Conservation (phyloP, 2,329 filamentous ascomycete genomes). For the Trichoderma sp. region DNA sequence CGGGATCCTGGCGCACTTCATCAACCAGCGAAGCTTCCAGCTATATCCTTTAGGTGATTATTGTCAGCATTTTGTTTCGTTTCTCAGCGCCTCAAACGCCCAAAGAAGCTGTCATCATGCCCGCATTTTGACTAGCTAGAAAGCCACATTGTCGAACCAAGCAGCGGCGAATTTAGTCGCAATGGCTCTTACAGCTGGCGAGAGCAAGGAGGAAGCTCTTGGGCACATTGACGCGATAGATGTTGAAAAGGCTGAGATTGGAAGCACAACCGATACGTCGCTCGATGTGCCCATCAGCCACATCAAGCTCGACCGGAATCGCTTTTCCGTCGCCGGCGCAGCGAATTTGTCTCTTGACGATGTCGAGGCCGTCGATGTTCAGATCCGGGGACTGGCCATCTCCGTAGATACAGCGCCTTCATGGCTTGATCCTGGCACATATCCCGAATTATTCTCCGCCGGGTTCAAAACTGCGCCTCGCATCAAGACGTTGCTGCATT, state of each 20-base stretch:
- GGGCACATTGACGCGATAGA: slow-evolving; percentile 20
- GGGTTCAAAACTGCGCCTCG: slow-evolving; percentile 38
- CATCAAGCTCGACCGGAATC: slow-evolving; percentile 22
- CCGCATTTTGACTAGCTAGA: neutral
- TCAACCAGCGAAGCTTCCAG: neutral
- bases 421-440: slow-evolving; percentile 48
- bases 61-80: slow-evolving; percentile 3
- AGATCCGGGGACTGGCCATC: slow-evolving; percentile 53
- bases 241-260: slow-evolving; percentile 34
- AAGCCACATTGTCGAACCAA: neutral
- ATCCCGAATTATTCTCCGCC: slow-evolving; percentile 40
- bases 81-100: neutral
- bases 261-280: slow-evolving; percentile 35
- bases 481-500: slow-evolving; percentile 57
- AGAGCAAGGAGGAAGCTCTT: neutral
- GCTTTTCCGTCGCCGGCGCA: slow-evolving; percentile 34
- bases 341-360: slow-evolving; percentile 46
- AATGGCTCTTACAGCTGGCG: neutral
- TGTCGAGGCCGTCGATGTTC: slow-evolving; percentile 55
- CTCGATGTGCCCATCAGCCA: slow-evolving; percentile 26
- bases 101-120: neutral
- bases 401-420: slow-evolving; percentile 59
- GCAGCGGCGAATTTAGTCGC: neutral
- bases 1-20: neutral
- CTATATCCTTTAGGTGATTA: neutral